Evolutionary conservation across 768 basidiomycete genomes (phyloP).

Genomic region (Phylloporus sp.): DNA sequence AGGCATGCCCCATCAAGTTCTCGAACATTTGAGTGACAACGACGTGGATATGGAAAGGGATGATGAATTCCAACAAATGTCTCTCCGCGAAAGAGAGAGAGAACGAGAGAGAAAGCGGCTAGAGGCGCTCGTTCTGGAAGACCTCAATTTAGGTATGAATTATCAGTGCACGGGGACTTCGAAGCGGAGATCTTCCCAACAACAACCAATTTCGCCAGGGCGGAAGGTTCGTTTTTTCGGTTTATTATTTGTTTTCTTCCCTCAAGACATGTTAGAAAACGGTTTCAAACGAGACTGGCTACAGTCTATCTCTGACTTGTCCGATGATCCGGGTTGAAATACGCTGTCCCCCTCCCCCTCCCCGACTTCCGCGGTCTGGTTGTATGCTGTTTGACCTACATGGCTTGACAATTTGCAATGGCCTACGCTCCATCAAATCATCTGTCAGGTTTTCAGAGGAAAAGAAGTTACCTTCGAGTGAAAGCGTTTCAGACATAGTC

Average conservation of each 20-base stretch:
- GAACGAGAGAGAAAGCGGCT: constrained; percentile 41
- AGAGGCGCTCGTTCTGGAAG: constrained; percentile 53
- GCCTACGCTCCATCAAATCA: constrained; percentile 16
- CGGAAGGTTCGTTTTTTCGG: constrained; percentile 15
- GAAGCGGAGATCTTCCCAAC: constrained; percentile 5
- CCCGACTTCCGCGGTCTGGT: constrained; percentile 55
- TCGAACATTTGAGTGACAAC: constrained; percentile 9
- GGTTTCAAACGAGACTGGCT: neutral
- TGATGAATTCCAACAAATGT: constrained; percentile 23
- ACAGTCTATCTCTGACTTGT: constrained; percentile 38
- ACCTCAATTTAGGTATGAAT: constrained; percentile 52
- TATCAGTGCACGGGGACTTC: constrained; percentile 29
- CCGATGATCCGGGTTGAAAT: constrained; percentile 64
- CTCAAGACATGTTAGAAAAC: constrained; percentile 12
- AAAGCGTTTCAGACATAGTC: constrained; percentile 18
- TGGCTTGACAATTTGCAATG: constrained; percentile 40
- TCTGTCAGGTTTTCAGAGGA: constrained; percentile 30
- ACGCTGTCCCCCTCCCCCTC: constrained; percentile 58
- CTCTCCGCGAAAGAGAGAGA: constrained; percentile 16
- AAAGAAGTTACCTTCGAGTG: constrained; percentile 1
- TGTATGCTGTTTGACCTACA: constrained; percentile 63
- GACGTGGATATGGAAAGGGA: constrained; percentile 14
- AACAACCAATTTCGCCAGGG: constrained; percentile 1
- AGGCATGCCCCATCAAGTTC: constrained; percentile 1
- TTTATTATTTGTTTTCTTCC: neutral